Conservation (phyloP, 208 protist species). For the Leishmania aethiopica region DNA sequence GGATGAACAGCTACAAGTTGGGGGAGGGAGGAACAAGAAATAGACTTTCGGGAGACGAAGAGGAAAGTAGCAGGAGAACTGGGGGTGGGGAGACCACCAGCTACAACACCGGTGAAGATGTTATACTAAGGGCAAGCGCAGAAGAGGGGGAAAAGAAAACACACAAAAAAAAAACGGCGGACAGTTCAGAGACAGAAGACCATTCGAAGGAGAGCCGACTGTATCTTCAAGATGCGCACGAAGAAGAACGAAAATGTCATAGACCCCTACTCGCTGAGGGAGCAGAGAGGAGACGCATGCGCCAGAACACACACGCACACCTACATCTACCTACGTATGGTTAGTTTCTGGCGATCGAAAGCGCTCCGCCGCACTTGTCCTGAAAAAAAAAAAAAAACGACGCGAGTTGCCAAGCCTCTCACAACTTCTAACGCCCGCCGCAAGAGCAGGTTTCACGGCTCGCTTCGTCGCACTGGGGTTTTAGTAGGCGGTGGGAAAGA, state of each 20-base stretch:
- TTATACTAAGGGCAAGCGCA: not conserved
- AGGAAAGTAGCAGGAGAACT: not conserved
- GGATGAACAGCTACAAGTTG: not conserved
- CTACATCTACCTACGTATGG: not conserved
- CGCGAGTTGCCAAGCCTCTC: not conserved
- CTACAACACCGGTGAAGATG: not conserved
- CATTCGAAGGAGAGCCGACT: not conserved
- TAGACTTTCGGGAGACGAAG: not conserved
- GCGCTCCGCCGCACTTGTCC: not conserved
- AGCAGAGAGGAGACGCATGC: not conserved
- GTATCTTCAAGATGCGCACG: not conserved
- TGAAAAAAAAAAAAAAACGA: not conserved
- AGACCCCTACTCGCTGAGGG: not conserved
- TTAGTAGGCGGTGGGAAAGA: not conserved
- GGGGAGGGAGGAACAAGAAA: not conserved
- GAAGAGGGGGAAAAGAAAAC: not conserved
- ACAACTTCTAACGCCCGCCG: not conserved
- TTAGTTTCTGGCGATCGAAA: not conserved
- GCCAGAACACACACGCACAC: not conserved
- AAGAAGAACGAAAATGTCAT: not conserved
- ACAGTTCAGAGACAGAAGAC: not conserved
- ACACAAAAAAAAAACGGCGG: not conserved
- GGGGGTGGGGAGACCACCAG: not conserved
- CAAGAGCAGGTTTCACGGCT: not conserved
- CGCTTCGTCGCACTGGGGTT: not conserved